Percentiles rank a stretch among this genome's conserved stretches.
Evolutionary conservation across 805 yeast genomes (phyloP).

Genomic region (Myxozyma monticola): DNA sequence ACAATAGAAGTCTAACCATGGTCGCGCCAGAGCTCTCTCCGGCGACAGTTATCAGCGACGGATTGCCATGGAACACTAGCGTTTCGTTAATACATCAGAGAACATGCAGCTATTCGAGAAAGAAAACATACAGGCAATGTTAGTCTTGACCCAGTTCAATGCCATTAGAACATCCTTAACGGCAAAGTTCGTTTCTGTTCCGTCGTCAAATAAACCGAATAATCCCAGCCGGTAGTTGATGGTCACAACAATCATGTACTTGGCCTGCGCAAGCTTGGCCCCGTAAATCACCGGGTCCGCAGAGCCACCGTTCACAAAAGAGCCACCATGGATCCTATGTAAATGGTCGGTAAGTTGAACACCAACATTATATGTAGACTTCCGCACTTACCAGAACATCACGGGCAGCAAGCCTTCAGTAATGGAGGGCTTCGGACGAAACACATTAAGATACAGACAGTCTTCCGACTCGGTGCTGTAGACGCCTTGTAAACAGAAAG

Average conservation of each 20-base stretch:
- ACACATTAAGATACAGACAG: constrained; percentile 29
- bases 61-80: constrained; percentile 38
- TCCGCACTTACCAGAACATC: constrained; percentile 15
- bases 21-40: constrained; percentile 42
- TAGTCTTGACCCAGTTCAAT: constrained; percentile 39
- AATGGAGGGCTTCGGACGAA: constrained; percentile 12
- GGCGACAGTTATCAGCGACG: constrained; percentile 37
- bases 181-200: constrained; percentile 25
- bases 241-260: constrained; percentile 33
- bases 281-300: constrained; percentile 36
- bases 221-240: constrained; percentile 30
- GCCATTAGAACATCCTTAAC: constrained; percentile 32
- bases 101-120: not conserved
- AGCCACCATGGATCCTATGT: constrained; percentile 46
- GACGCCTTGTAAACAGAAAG: constrained; percentile 21
- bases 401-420: constrained; percentile 11
- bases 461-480: constrained; percentile 24
- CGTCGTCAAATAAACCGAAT: constrained; percentile 30
- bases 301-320: constrained; percentile 37
- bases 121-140: constrained; percentile 27
- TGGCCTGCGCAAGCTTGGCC: constrained; percentile 27
- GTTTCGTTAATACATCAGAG: not conserved
- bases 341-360: constrained; percentile 33
- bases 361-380: too few relatives aligned
- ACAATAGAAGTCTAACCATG: constrained; percentile 23